These are phyloP conservation scores for Cadophora sp. DNA, from an alignment of 2,329 filamentous ascomycete genomes.

Conservation along the genomic window DNA sequence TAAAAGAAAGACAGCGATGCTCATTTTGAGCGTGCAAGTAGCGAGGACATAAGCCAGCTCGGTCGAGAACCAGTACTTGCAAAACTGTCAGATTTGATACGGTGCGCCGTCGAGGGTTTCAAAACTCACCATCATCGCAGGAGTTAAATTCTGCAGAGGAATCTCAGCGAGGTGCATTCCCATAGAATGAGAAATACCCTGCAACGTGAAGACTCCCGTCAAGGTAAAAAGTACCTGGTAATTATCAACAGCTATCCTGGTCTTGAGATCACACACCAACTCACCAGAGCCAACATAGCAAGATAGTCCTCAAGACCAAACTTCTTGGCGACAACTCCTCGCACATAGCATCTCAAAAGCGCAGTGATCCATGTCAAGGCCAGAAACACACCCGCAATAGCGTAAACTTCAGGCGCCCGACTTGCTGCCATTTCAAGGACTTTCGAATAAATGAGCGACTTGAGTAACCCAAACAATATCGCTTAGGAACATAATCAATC, in stretches of 20 bases:
- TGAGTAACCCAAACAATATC: neutral
- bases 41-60: conserved; percentile 49
- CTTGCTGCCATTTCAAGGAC: conserved; percentile 17
- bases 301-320: conserved; percentile 55
- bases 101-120: neutral
- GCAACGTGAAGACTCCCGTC: conserved; percentile 15
- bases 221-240: conserved; percentile 21
- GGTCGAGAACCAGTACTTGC: conserved; percentile 30
- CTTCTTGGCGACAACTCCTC: conserved; percentile 50
- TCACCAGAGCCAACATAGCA: conserved; percentile 54
- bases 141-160: conserved; percentile 8
- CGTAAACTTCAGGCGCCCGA: conserved; percentile 26
- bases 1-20: conserved; percentile 51
- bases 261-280: neutral
- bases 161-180: conserved; percentile 21
- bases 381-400: conserved; percentile 42
- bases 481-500: neutral
- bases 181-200: conserved; percentile 25
- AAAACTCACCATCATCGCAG: conserved; percentile 25
- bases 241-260: neutral
- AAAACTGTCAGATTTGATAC: neutral
- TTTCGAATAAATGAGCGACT: neutral
- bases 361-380: conserved; percentile 47
- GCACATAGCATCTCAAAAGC: conserved; percentile 53
- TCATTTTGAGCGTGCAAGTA: conserved; percentile 50